These are phyloP conservation scores for Ustulina deusta DNA, from an alignment of 2,329 filamentous ascomycete genomes.

Conservation along the genomic window DNA sequence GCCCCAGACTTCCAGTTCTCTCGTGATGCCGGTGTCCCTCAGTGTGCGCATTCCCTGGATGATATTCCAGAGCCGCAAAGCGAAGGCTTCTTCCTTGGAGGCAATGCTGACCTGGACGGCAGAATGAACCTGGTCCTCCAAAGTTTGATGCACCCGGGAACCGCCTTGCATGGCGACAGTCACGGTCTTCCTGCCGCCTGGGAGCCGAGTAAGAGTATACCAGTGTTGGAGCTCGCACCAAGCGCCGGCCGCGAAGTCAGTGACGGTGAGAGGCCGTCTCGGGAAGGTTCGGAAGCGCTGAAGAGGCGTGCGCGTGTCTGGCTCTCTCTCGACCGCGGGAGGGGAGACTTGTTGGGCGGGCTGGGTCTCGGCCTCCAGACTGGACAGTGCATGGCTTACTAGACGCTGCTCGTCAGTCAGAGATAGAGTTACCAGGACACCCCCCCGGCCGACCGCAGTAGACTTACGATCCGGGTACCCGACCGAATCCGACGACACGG, in stretches of 20 bases:
- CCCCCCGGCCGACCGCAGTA: background rate
- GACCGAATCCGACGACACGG: constrained; percentile 48
- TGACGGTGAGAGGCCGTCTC: constrained; percentile 84
- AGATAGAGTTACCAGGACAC: constrained; percentile 42
- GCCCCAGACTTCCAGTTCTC: constrained; percentile 88
- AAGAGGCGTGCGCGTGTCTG: constrained; percentile 68
- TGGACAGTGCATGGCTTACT: constrained; percentile 65
- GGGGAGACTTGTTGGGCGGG: constrained; percentile 28
- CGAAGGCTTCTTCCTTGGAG: constrained; percentile 85
- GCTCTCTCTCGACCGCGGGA: constrained; percentile 48
- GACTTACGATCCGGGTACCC: constrained; percentile 67
- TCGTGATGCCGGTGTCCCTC: constrained; percentile 75
- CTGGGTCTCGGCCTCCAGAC: constrained; percentile 37
- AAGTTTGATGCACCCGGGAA: constrained; percentile 79
- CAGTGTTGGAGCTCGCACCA: constrained; percentile 98
- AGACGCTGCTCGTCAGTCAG: constrained; percentile 74
- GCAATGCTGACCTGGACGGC: constrained; percentile 78
- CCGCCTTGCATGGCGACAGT: constrained; percentile 89
- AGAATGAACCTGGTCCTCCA: constrained; percentile 88
- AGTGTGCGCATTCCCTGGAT: constrained; percentile 85
- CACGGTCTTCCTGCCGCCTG: constrained; percentile 76
- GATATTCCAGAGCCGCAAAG: constrained; percentile 88
- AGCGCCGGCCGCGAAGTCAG: constrained; percentile 86
- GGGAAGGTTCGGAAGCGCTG: constrained; percentile 83
- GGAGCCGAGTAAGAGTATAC: constrained; percentile 81